phyloP scores from a whole-genome alignment of 805 yeast genomes.

The Saccharomycopsis fermentans region DNA sequence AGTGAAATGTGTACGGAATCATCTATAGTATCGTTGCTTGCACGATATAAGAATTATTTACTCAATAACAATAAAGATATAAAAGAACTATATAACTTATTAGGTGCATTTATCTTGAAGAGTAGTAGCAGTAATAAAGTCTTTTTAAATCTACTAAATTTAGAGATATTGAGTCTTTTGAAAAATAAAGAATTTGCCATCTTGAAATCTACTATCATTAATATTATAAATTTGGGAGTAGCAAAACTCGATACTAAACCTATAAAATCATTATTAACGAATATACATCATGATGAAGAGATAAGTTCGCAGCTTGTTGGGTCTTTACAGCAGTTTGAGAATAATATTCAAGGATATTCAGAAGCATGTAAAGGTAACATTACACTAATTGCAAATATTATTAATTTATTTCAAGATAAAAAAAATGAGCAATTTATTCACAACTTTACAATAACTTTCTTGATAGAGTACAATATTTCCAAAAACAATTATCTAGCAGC shows the following conservation, averaged over 20 bases:
- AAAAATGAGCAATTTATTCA: background rate
- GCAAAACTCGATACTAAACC: background rate
- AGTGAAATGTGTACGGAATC: background rate
- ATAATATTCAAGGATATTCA: background rate
- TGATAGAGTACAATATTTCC: background rate
- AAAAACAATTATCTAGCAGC: background rate
- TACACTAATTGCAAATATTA: background rate
- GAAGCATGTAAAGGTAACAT: background rate
- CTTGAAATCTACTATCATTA: background rate
- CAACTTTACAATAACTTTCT: background rate
- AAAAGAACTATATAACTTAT: background rate
- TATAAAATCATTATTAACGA: background rate
- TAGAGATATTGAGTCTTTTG: background rate
- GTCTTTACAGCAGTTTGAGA: background rate
- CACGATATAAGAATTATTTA: background rate
- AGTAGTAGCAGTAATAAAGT: background rate
- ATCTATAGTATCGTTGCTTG: background rate
- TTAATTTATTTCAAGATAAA: background rate
- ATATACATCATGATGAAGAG: background rate
- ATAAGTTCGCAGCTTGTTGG: background rate
- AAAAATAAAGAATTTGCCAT: background rate
- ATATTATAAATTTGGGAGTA: background rate
- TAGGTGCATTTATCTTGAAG: background rate
- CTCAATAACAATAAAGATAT: background rate
- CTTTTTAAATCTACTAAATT: background rate